Conservation (phyloP, 2,329 filamentous ascomycete genomes). For the Xylariaceae sp. region DNA sequence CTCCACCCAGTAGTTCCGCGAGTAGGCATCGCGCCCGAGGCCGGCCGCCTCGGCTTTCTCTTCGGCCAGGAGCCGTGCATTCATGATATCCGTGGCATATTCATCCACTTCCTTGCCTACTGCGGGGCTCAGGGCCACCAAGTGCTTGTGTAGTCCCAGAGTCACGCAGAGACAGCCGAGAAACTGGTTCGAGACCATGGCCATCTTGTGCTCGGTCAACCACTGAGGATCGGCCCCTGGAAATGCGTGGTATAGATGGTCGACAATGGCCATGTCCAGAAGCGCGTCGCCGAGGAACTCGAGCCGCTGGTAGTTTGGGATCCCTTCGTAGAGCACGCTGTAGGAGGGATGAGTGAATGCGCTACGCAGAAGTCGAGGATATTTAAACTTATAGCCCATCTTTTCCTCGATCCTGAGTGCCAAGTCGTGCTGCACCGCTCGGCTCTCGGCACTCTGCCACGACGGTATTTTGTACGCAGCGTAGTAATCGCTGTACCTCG, state of each 20-base stretch:
- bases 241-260: slow-evolving; percentile 71
- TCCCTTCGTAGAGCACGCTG: slow-evolving; percentile 64
- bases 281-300: slow-evolving; percentile 90
- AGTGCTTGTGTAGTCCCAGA: slow-evolving; percentile 69
- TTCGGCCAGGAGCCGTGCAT: slow-evolving; percentile 39
- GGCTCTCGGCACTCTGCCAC: slow-evolving; percentile 61
- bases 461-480: slow-evolving; percentile 60
- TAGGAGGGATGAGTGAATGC: slow-evolving; percentile 88
- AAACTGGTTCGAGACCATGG: slow-evolving; percentile 98
- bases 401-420: slow-evolving; percentile 57
- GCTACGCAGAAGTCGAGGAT: slow-evolving; percentile 71
- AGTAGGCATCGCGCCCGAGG: slow-evolving; percentile 35
- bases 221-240: slow-evolving; percentile 85
- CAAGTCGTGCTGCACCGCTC: slow-evolving; percentile 64
- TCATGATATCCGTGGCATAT: slow-evolving; percentile 54
- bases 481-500: slow-evolving; percentile 67
- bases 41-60: slow-evolving; percentile 34
- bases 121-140: slow-evolving; percentile 49
- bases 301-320: slow-evolving; percentile 84
- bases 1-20: slow-evolving; percentile 64
- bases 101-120: slow-evolving; percentile 43
- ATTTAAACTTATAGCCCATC: slow-evolving; percentile 60
- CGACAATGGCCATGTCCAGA: slow-evolving; percentile 55
- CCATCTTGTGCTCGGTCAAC: slow-evolving; percentile 98
- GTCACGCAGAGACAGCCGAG: slow-evolving; percentile 74